These are phyloP conservation scores for Ceratobasidium sp. DNA, from an alignment of 1,284 basidiomycete species.

Conservation along the genomic window DNA sequence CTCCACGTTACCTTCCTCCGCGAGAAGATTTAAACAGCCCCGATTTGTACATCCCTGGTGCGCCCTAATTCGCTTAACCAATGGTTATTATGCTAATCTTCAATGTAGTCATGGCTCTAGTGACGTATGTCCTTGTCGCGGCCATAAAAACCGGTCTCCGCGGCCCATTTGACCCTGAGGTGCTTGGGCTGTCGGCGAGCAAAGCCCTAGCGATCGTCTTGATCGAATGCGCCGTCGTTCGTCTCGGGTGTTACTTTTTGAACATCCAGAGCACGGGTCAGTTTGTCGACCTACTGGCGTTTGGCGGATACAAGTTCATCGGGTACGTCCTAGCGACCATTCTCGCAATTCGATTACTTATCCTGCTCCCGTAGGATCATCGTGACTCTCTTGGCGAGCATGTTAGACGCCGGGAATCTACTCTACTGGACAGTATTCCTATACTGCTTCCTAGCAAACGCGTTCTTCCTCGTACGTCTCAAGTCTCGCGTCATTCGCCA, in stretches of 20 bases:
- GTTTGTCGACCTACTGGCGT: slow-evolving; percentile 76
- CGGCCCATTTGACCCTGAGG: slow-evolving; percentile 85
- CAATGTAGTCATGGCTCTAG: slow-evolving; percentile 87
- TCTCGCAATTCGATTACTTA: slow-evolving; percentile 1
- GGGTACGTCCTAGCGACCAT: slow-evolving; percentile 60
- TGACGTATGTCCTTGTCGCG: slow-evolving; percentile 91
- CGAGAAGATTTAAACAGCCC: slow-evolving; percentile 96
- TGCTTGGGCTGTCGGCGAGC: slow-evolving; percentile 86
- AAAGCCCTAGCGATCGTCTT: slow-evolving; percentile 82
- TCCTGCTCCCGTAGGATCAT: slow-evolving; percentile 63
- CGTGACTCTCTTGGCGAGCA: slow-evolving; percentile 65
- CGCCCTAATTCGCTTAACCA: slow-evolving; percentile 46
- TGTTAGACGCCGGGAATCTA: slow-evolving; percentile 66
- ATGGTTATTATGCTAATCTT: neutral
- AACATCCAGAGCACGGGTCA: slow-evolving; percentile 80
- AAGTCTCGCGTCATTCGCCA: slow-evolving; percentile 9
- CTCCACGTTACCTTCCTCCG: slow-evolving; percentile 72
- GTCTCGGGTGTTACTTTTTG: slow-evolving; percentile 89
- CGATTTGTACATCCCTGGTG: slow-evolving; percentile 95
- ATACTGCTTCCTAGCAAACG: slow-evolving; percentile 88
- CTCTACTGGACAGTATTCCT: slow-evolving; percentile 77
- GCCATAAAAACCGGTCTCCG: slow-evolving; percentile 86
- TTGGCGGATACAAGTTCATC: slow-evolving; percentile 98
- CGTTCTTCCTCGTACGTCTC: slow-evolving; percentile 85
- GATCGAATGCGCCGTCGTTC: slow-evolving; percentile 87